Percentiles rank a stretch among this genome's conserved stretches.
phyloP scores from a whole-genome alignment of 768 basidiomycete genomes.

The Rhizopogon rudus region DNA sequence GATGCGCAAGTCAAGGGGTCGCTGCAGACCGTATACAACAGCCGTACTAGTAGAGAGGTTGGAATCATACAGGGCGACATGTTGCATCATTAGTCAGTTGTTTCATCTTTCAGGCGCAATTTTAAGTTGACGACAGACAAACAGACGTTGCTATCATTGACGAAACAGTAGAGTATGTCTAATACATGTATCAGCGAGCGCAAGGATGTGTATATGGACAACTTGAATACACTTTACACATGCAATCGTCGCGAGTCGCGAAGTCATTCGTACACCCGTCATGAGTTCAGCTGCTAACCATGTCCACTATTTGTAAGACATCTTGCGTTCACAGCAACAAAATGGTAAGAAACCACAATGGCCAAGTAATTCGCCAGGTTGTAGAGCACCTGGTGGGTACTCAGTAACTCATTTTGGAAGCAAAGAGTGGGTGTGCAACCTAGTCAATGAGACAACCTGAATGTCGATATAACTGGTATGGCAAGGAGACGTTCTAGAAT shows the following conservation, averaged over 20 bases:
- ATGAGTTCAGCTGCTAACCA: slow-evolving; percentile 5
- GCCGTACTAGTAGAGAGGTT: no score
- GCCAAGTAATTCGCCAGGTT: slow-evolving; percentile 80
- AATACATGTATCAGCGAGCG: neutral
- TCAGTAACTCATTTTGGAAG: slow-evolving; percentile 43
- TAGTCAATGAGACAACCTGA: neutral
- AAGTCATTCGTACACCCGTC: neutral
- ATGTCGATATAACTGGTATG: slow-evolving; percentile 32
- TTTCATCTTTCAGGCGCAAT: no score
- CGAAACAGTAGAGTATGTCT: no score
- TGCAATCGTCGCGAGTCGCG: neutral
- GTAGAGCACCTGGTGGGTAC: slow-evolving; percentile 67
- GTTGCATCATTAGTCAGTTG: no score
- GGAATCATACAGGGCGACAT: no score
- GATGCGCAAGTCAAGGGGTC: no score
- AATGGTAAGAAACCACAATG: slow-evolving; percentile 85
- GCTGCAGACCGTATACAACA: no score
- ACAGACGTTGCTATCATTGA: no score
- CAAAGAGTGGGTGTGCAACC: neutral
- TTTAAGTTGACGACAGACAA: no score
- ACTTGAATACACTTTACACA: neutral
- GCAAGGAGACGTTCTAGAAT: slow-evolving; percentile 81
- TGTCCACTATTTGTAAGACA: slow-evolving; percentile 29
- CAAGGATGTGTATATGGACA: no score
- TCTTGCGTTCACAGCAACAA: slow-evolving; percentile 79